Percentiles rank a stretch among this genome's conserved stretches.
Conservation (phyloP, 345 rosid species). For the Syzygium aqueum region DNA sequence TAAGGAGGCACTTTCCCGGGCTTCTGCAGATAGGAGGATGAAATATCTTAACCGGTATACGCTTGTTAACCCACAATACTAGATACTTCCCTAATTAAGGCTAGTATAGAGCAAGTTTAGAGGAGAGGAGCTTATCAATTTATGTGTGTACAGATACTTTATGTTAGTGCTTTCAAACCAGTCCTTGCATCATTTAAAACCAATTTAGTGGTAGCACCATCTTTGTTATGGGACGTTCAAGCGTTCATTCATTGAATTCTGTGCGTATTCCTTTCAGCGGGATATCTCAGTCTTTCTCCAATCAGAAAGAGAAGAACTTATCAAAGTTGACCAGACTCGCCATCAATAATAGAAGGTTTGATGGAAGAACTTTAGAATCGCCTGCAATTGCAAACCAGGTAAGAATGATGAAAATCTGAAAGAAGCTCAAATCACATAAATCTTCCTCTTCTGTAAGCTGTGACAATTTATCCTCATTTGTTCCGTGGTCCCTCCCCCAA, state of each 20-base stretch:
- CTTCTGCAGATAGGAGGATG: slow-evolving; percentile 85
- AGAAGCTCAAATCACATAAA: background rate
- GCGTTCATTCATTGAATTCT: background rate
- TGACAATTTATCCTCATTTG: background rate
- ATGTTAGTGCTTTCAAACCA: background rate
- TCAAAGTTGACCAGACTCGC: slow-evolving; percentile 72
- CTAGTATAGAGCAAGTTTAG: background rate
- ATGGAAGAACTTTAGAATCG: slow-evolving; percentile 57
- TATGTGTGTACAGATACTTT: background rate
- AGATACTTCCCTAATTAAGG: background rate
- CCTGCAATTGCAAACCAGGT: slow-evolving; percentile 75
- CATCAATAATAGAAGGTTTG: slow-evolving; percentile 65
- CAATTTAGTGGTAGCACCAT: background rate
- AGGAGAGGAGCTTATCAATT: background rate
- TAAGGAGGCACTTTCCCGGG: slow-evolving; percentile 95
- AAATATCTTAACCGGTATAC: slow-evolving; percentile 86
- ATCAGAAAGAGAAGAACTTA: slow-evolving; percentile 56
- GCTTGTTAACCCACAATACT: background rate
- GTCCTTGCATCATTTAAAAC: background rate
- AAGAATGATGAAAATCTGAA: background rate
- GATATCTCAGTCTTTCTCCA: slow-evolving; percentile 62
- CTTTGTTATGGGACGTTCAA: background rate
- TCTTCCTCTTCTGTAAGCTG: background rate
- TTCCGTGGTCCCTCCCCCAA: background rate
- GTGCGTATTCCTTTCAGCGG: slow-evolving; percentile 24